A percentile compares a stretch with the other conserved stretches of the same genome.
Evolutionary conservation across 2,329 filamentous ascomycete species (phyloP).

Genomic region (Alternaria sp.): DNA sequence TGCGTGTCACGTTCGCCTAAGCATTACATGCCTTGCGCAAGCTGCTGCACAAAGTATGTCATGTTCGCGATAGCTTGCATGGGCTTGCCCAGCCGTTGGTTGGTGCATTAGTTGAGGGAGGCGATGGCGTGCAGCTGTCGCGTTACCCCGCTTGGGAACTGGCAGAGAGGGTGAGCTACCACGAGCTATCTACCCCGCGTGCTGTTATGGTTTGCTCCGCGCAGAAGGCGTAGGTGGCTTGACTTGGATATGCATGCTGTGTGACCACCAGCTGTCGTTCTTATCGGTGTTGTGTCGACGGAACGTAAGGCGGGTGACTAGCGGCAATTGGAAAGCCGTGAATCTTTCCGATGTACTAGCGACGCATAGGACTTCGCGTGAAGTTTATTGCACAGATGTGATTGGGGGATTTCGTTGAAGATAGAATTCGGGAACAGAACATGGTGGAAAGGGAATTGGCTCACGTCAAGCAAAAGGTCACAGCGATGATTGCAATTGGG

Average conservation of each 20-base stretch:
- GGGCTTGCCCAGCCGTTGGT: not conserved
- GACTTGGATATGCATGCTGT: not conserved
- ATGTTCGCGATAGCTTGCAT: not conserved
- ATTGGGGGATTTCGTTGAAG: not conserved
- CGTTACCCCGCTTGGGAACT: not conserved
- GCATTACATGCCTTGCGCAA: not conserved
- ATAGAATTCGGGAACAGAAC: not conserved
- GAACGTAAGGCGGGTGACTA: not conserved
- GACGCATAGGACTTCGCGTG: not conserved
- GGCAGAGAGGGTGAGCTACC: not conserved
- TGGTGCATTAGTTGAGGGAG: not conserved
- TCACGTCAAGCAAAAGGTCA: not conserved
- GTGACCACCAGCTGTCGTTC: not conserved
- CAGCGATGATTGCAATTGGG: not conserved
- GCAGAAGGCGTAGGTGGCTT: not conserved
- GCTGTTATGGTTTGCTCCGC: not conserved
- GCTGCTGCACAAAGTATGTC: not conserved
- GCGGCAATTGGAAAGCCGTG: not conserved
- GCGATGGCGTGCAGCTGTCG: not conserved
- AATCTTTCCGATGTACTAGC: not conserved
- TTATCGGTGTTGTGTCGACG: not conserved
- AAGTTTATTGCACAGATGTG: not conserved
- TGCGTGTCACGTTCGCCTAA: not conserved
- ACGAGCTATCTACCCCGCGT: not conserved
- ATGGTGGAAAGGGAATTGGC: no score